Conservation (phyloP, 2,329 filamentous ascomycete species). For the Apiospora saccharicola region DNA sequence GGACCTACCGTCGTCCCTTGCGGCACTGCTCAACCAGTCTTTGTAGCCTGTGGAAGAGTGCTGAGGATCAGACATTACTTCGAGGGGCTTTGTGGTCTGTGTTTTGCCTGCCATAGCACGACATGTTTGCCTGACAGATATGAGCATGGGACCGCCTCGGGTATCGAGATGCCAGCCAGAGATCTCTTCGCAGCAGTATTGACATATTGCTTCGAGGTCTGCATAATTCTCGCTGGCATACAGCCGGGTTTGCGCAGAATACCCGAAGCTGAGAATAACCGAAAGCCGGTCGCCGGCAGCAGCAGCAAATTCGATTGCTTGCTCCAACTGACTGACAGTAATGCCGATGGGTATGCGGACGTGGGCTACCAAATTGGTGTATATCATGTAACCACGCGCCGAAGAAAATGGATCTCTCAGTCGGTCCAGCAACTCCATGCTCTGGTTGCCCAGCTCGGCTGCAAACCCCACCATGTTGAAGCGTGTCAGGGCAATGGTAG, state of each 20-base stretch:
- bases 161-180: slow-evolving; percentile 76
- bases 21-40: slow-evolving; percentile 62
- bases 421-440: slow-evolving; percentile 69
- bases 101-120: slow-evolving; percentile 81
- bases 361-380: slow-evolving; percentile 75
- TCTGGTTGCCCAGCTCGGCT: slow-evolving; percentile 68
- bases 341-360: slow-evolving; percentile 68
- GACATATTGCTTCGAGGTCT: slow-evolving; percentile 75
- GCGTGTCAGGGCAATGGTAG: slow-evolving; percentile 70
- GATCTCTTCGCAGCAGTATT: slow-evolving; percentile 77
- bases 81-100: slow-evolving; percentile 52
- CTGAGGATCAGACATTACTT: slow-evolving; percentile 72
- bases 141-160: slow-evolving; percentile 73
- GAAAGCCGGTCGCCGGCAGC: slow-evolving; percentile 74
- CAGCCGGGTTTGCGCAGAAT: slow-evolving; percentile 71
- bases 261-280: slow-evolving; percentile 74
- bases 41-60: slow-evolving; percentile 67
- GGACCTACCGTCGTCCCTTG: slow-evolving; percentile 68
- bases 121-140: slow-evolving; percentile 70
- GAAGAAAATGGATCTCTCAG: slow-evolving; percentile 70
- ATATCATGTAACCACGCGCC: slow-evolving; percentile 73
- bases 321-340: slow-evolving; percentile 67
- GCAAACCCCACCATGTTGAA: slow-evolving; percentile 77
- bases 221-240: slow-evolving; percentile 73
- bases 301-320: slow-evolving; percentile 70